phyloP scores from a whole-genome alignment of 345 rosid genomes.

The Syzygium oleosum region DNA sequence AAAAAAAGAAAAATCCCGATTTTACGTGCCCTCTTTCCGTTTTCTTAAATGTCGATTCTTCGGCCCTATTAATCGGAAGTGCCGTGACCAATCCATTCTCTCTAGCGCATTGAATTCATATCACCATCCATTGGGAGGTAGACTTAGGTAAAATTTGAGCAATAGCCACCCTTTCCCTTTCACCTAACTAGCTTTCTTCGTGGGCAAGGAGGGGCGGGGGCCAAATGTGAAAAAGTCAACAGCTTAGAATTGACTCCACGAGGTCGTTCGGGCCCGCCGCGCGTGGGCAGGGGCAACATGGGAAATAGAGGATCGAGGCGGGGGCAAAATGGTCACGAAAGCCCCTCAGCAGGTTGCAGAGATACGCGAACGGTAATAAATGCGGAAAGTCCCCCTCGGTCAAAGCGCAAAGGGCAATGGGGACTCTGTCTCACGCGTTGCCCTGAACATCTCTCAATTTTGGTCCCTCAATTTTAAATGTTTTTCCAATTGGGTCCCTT shows the following conservation, averaged over 20 bases:
- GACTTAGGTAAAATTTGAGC: not conserved
- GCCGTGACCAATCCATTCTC: not conserved
- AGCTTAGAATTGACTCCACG: not conserved
- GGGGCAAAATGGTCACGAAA: slow-evolving; percentile 1
- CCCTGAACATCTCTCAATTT: not conserved
- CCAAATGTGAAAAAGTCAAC: not conserved
- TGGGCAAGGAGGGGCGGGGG: not conserved
- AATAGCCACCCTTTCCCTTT: not conserved
- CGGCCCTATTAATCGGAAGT: not conserved
- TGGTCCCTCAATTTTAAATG: not conserved
- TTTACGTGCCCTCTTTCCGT: not conserved
- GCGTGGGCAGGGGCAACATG: not conserved
- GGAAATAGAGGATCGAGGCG: not conserved
- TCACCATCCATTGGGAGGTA: not conserved
- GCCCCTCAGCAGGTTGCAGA: not conserved
- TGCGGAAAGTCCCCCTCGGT: slow-evolving; percentile 35
- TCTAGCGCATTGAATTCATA: not conserved
- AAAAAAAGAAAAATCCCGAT: not conserved
- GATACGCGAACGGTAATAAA: slow-evolving; percentile 43
- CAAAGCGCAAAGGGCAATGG: not conserved
- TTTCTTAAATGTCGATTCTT: not conserved
- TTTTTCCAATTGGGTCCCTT: not conserved
- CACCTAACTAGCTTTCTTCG: not conserved
- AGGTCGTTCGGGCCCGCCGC: not conserved
- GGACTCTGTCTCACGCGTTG: slow-evolving; percentile 3